Evolutionary conservation across 1,284 basidiomycete genomes (phyloP), one percentile per base, ranked within the genome.

Genomic region (Papiliotrema fonsecae): DNA sequence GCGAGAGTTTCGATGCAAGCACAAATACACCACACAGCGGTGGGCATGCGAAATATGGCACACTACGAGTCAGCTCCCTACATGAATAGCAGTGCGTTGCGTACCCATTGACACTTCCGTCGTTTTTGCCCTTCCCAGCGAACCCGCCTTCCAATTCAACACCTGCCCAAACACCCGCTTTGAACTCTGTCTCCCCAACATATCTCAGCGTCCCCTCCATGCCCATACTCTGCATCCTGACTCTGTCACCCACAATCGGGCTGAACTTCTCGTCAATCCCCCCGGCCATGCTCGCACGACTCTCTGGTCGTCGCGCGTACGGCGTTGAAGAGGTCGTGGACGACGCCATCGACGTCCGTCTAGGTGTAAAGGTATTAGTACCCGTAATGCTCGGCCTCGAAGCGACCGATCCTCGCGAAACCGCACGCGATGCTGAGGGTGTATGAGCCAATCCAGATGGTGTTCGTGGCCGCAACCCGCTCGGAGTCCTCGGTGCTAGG

Each of bases 81-180:
- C 22, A 24, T 31, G 21, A 9, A 18, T n/a, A 28, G n/a, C 42
- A 38, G 48, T 31, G 22, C 13, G 11, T 30, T 2, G 69, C 88
- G 77, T 66, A 94, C 91, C 88, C 88, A 56, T 79, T 81, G 3
- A 96, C 91, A 38, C 82, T 82, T 19, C 94, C 94, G 64, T 97
- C 83, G 64, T 98, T 98, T 77, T 97, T 97, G 2, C 94, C 94
- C 67, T 87, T 87, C n/a, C 94, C 92, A 14, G 78, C 73, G 65
- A 89, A 93, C 2, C 86, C 86, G 32, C 84, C 85, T 56, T 81
- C 76, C n/a, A 97, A 77, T 70, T 94, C 88, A 16, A 97, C 87
- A 26, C 91, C 91, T 24, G 88, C 91, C 87, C 87, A 97, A 14
- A 83, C 74, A 4, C 91, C 92, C 5, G 81, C 78, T 70, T 94